Evolutionary conservation across 495 filamentous ascomycete genomes (phyloP).

Genomic region (Hyaloscypha hepaticicola): DNA sequence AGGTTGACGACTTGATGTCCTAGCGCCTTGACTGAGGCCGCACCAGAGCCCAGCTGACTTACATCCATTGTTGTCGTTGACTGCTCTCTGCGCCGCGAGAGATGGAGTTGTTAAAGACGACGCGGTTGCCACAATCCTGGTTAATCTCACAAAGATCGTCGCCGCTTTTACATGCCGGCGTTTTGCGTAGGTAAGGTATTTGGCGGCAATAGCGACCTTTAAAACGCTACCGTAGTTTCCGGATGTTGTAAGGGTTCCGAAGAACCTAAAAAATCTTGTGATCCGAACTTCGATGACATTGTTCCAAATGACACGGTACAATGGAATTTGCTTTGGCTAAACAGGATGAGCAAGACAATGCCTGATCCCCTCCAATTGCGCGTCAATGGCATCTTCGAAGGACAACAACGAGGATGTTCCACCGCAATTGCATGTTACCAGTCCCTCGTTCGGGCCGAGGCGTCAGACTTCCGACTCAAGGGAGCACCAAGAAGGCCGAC

Average conservation of each 20-base stretch:
- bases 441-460: slow-evolving; percentile 11
- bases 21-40: slow-evolving; percentile 1
- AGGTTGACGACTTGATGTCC: slow-evolving; percentile 4
- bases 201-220: not conserved
- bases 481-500: slow-evolving; percentile 3
- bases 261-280: slow-evolving; percentile 7
- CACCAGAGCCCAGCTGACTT: slow-evolving; percentile 1
- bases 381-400: slow-evolving; percentile 19
- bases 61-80: slow-evolving; percentile 18
- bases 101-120: slow-evolving; percentile 4
- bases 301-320: not conserved
- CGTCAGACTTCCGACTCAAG: slow-evolving; percentile 8
- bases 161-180: not conserved
- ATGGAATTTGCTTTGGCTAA: not conserved
- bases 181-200: not conserved
- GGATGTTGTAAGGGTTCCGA: not conserved
- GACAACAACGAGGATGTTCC: slow-evolving; percentile 3
- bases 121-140: slow-evolving; percentile 11
- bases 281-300: not conserved
- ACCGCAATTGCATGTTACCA: slow-evolving; percentile 12
- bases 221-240: not conserved
- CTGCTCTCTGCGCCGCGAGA: slow-evolving; percentile 8
- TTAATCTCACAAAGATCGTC: slow-evolving; percentile 1
- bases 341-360: not conserved
- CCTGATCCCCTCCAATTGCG: not conserved